These are phyloP conservation scores for Claviceps africana DNA, from an alignment of 2,329 filamentous ascomycete species.

Conservation along the genomic window DNA sequence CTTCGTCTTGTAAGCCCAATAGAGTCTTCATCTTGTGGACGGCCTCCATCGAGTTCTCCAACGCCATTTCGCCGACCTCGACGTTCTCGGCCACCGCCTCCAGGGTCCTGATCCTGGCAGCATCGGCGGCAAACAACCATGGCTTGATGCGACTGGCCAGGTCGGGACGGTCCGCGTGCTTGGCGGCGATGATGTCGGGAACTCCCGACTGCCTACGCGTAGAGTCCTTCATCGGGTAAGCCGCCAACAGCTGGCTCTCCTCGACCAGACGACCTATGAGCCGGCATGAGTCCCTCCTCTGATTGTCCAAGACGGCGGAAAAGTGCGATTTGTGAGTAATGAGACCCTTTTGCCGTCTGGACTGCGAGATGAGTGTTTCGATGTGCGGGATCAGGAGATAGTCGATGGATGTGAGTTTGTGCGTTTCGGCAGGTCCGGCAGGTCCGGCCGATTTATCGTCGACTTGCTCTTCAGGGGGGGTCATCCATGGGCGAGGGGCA, in stretches of 20 bases:
- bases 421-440: conserved; percentile 7
- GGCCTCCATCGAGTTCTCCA: conserved; percentile 36
- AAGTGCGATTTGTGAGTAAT: conserved; percentile 47
- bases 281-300: conserved; percentile 36
- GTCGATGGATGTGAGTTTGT: conserved; percentile 12
- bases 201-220: conserved; percentile 25
- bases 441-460: conserved; percentile 2
- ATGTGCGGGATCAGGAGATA: conserved; percentile 44
- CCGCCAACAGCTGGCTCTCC: conserved; percentile 47
- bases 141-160: conserved; percentile 32
- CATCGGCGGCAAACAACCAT: conserved; percentile 47
- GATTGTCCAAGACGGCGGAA: conserved; percentile 32
- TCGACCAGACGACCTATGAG: conserved; percentile 40
- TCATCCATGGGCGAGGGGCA: conserved; percentile 15
- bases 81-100: conserved; percentile 46
- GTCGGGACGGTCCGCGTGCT: conserved; percentile 23
- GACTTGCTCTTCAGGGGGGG: background rate
- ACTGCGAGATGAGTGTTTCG: conserved; percentile 35
- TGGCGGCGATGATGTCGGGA: conserved; percentile 26
- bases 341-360: conserved; percentile 41
- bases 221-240: conserved; percentile 29
- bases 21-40: conserved; percentile 37
- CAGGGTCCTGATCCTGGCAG: conserved; percentile 43
- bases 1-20: conserved; percentile 22
- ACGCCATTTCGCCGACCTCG: conserved; percentile 41